Base-by-base conservation (phyloP, 306 rosid genomes). In the Gastrolobium bilobum region DNA sequence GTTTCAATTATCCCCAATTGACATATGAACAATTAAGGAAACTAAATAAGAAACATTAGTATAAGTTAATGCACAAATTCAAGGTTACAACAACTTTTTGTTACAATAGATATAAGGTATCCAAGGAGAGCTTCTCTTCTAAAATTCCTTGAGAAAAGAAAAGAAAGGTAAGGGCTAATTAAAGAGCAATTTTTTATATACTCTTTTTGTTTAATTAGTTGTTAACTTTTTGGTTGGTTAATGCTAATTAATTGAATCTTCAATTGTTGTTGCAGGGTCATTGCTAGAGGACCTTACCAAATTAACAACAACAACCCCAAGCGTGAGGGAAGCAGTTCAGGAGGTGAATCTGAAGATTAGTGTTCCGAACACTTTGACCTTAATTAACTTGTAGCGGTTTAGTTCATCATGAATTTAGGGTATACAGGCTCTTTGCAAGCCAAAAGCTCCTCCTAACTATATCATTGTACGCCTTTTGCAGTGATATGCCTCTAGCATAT, bases 131-230 rank as follows among this genome's bases (percentile, higher is more conserved):
- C 87, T 65, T 94, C 99, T 6, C 99, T 94, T 48, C 89, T 91
- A n/a, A 90, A 93, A 65, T 94, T 94, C 82, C 86, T 92, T 60
- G 93, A 88, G 85, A 94, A 94, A 83, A 92, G 99, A 11, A 94
- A 92, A 88, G 97, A 94, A 62, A 94, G 98, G 98, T 94, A 71
- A 76, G 26, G 1, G 3, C n/a, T n/a, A n/a, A n/a, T n/a, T n/a
- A n/a, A n/a, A n/a, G n/a, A 62, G 13, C 38, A 20, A 15, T 31
- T 52, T 62, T 14, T 3, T 68, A 35, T 10, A 34, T 42, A 6
- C 39, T 63, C 2, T 10, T 33, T 40, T 3, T 9, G 43, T 46
- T 6, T 53, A 4, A 52, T 38, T 14, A 29, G 44, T 9, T 40
- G 43, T 13, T 38, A 14, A 7, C 3, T 4, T 29, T 30, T 5